Evolutionary conservation across 2,329 filamentous ascomycete genomes (phyloP), one percentile per base, ranked within the genome.

Genomic region (Calonectria pseudoturangicola): DNA sequence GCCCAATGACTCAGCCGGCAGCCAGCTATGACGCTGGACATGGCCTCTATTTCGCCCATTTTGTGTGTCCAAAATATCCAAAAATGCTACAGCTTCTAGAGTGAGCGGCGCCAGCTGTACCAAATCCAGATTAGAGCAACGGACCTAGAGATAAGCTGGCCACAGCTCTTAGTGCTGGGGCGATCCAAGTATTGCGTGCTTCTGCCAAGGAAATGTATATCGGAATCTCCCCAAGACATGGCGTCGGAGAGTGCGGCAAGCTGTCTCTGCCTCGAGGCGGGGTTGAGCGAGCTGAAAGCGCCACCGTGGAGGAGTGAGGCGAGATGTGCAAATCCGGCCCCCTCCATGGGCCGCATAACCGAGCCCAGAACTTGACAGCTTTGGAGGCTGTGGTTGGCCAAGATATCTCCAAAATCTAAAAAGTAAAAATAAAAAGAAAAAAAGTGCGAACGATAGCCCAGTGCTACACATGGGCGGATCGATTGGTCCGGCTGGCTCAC

Each of bases 291-390:
- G 54, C 54, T 58, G 54, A 58, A 15, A 10, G 54, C 54, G 54
- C 54, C 54, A 58, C 33, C 33, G 25, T 58, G 54, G 21, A 33
- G 54, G 36, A 58, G n/a, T 58, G 54, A 58, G 54, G 54, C 54
- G 54, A 66, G n/a, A 65, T 43, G 25, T n/a, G 41, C 54, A 58
- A 58, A 58, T 58, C 33, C 54, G 33, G n/a, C n/a, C 54, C 8
- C 39, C n/a, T 33, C 33, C 12, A 58, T 39, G 54, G 54, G 54
- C 54, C 54, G 54, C 54, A 27, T 58, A 58, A 58, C 54, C 54
- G 54, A 27, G 54, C 33, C 54, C 21, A 58, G 33, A 58, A 58
- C 33, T 39, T 9, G 54, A 18, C 51, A 25, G 30, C 21, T 10
- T 21, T 0, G n/a, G 10, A 16, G 33, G 18, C n/a, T 41, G 10